Evolutionary conservation across 139 green algal species (phyloP).

Genomic region (Edaphochlamys debaryana): DNA sequence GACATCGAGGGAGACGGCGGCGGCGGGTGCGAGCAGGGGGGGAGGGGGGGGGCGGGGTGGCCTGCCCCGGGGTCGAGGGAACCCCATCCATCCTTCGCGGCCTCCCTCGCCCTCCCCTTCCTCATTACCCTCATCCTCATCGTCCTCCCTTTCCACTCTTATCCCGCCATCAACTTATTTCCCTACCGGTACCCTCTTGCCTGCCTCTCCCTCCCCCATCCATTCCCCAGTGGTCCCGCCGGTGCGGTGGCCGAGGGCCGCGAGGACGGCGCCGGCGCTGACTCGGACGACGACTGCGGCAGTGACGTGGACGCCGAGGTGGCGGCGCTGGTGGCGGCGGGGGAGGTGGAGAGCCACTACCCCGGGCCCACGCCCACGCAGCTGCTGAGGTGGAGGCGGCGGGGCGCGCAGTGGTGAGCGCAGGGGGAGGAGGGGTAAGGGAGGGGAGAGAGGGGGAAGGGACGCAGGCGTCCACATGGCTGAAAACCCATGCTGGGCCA

Average conservation of each 20-base stretch:
- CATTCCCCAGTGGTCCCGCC: too few species aligned
- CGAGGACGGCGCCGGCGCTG: background rate
- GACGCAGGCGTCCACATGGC: too few species aligned
- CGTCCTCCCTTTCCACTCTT: too few species aligned
- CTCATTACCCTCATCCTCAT: too few species aligned
- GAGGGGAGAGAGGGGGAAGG: too few species aligned
- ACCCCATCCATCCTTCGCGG: too few species aligned
- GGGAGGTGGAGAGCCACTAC: constrained; percentile 32
- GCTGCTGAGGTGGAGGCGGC: constrained; percentile 30
- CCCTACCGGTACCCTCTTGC: too few species aligned
- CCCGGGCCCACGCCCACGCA: background rate
- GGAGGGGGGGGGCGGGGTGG: too few species aligned
- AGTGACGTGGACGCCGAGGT: background rate
- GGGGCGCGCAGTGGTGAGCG: constrained; percentile 13
- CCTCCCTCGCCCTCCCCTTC: too few species aligned
- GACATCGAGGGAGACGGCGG: constrained; percentile 8
- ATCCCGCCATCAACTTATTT: too few species aligned
- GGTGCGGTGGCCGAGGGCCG: background rate
- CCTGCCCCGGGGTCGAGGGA: too few species aligned
- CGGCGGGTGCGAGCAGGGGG: background rate
- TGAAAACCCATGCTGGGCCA: too few species aligned
- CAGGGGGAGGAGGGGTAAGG: background rate
- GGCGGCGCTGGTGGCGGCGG: constrained; percentile 1
- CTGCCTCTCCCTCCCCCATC: background rate
- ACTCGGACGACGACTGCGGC: constrained; percentile 14